These are phyloP conservation scores for Gossypium mustelinum DNA, from an alignment of 345 rosid genomes.

Conservation along the genomic window DNA sequence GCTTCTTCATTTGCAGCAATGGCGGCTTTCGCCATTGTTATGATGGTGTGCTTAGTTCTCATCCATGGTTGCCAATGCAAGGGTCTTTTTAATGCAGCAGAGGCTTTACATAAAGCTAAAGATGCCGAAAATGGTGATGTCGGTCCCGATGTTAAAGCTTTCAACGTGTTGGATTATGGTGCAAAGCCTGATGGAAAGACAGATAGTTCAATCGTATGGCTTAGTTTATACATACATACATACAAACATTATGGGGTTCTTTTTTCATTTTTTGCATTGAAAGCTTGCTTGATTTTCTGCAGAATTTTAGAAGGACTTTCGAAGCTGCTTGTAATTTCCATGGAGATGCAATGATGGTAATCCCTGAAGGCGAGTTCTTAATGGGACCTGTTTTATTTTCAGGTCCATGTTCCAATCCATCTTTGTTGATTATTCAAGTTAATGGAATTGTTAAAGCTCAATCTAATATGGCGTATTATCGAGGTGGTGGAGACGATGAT, in stretches of 20 bases:
- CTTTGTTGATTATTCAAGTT: constrained; percentile 3
- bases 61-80: not conserved
- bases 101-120: constrained; percentile 9
- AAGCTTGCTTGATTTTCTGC: not conserved
- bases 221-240: not conserved
- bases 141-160: not conserved
- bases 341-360: constrained; percentile 18
- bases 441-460: constrained; percentile 8
- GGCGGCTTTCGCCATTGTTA: not conserved
- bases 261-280: not conserved
- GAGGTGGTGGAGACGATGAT: constrained; percentile 10
- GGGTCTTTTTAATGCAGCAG: constrained; percentile 1
- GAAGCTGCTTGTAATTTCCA: constrained; percentile 18
- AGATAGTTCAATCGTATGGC: constrained; percentile 8
- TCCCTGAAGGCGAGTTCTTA: constrained; percentile 12
- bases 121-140: not conserved
- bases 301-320: constrained; percentile 16
- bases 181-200: constrained; percentile 19
- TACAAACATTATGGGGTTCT: not conserved
- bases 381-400: constrained; percentile 11
- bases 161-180: constrained; percentile 14
- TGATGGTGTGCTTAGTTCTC: constrained; percentile 9
- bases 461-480: not conserved
- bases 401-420: constrained; percentile 21
- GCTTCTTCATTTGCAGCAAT: not conserved